Percentiles rank a stretch among this genome's conserved stretches.
Evolutionary conservation across 169 alveolate species (phyloP).

Genomic region (Plasmodium gonderi): DNA sequence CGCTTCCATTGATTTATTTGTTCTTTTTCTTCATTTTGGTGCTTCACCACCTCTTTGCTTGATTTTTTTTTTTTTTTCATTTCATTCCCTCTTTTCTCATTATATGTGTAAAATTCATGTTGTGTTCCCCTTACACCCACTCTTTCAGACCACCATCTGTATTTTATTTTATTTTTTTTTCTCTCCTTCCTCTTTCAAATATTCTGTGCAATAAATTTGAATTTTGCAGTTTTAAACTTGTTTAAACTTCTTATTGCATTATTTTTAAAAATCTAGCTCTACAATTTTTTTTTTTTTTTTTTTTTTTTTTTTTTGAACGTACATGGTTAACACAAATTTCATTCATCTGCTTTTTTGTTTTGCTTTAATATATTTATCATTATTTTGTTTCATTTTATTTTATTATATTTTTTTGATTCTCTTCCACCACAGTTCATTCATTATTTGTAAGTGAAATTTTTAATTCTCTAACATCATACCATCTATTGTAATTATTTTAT

Average conservation of each 20-base stretch:
- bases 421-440: too few relatives aligned
- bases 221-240: neutral
- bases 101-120: too few relatives aligned
- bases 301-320: neutral
- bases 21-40: neutral
- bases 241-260: neutral
- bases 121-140: too few relatives aligned
- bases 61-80: neutral
- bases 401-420: neutral
- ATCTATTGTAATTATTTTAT: slow-evolving; percentile 20
- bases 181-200: slow-evolving; percentile 10
- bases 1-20: neutral
- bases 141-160: too few relatives aligned
- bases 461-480: slow-evolving; percentile 18
- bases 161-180: neutral
- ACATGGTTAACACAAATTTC: slow-evolving; percentile 3
- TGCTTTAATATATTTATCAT: neutral
- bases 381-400: neutral
- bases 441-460: neutral
- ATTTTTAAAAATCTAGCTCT: neutral
- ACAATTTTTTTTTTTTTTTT: neutral
- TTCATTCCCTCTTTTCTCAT: slow-evolving; percentile 6
- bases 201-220: neutral
- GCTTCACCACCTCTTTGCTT: neutral
- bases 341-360: slow-evolving; percentile 10